Base-by-base conservation (phyloP, 2,329 filamentous ascomycete species). In the Epichloe sp. region DNA sequence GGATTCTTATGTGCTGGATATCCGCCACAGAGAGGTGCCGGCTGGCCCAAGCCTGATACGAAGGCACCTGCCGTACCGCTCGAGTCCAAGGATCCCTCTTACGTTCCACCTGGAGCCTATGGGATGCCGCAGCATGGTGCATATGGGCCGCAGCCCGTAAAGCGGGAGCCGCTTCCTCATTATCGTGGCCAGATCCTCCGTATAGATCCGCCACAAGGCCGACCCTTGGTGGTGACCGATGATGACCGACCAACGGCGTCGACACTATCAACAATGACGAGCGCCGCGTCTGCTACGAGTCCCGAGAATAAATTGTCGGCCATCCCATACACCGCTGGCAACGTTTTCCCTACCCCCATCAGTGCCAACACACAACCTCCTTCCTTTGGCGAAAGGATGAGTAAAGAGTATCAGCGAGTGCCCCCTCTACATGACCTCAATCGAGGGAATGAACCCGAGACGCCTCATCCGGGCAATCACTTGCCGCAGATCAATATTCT, bases 1-100 rank as follows among this genome's bases (percentile, higher is more conserved):
- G 88, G 87, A 15, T 97, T 97, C 65, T 74, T 87, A 36, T 98
- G 93, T 65, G 85, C 88, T 59, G 93, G 93, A 48, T 98, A 98
- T 68, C 86, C 86, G 62, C 86, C 86, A 50, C 83, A 86, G 58
- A 80, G 88, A 60, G 82, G 83, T 42, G 76, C 80, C 23, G 64
- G 66, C 48, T 93, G 86, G 83, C 80, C 85, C 56, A 94, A 91
- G 68, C 81, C 84, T 35, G 83, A 85, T 54, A 82, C 71, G 62
- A 82, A 85, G 58, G 79, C 82, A 58, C 70, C 75, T 48, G 79
- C 83, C 47, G 77, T 90, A 57, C 86, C 85, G 53, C 76, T 95
- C 47, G 87, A 94, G 68, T 90, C 88, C 19, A 95, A 94, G 68
- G 87, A 90, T 57, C 77, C 78, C 0, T 78, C 68, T 52, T 83